These are phyloP conservation scores for Chrysosporium queenslandicum DNA, from an alignment of 2,329 filamentous ascomycete species.

Conservation along the genomic window DNA sequence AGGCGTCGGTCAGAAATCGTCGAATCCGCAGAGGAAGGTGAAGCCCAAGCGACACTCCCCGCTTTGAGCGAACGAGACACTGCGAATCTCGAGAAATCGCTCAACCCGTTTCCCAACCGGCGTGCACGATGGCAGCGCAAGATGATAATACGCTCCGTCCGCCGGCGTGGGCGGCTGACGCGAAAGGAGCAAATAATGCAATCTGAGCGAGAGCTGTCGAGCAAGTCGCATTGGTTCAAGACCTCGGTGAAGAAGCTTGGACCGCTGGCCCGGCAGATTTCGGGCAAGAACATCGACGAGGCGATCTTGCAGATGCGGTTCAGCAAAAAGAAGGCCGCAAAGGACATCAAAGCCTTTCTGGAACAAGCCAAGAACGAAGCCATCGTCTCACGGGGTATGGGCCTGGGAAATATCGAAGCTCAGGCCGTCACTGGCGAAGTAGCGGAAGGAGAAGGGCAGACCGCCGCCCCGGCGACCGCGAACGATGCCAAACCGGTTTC, in stretches of 20 bases:
- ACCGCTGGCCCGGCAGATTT: slow-evolving; percentile 75
- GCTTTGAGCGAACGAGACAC: slow-evolving; percentile 35
- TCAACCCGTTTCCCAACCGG: slow-evolving; percentile 65
- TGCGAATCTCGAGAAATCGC: slow-evolving; percentile 49
- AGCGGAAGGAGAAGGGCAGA: slow-evolving; percentile 11
- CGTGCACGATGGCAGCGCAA: slow-evolving; percentile 70
- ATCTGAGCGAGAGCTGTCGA: slow-evolving; percentile 49
- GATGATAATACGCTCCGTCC: slow-evolving; percentile 69
- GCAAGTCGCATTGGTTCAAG: slow-evolving; percentile 62
- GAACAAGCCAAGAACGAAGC: slow-evolving; percentile 74
- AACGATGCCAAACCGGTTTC: slow-evolving; percentile 4
- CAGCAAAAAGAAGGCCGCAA: slow-evolving; percentile 83
- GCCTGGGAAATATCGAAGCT: slow-evolving; percentile 42
- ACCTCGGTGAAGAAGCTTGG: slow-evolving; percentile 89
- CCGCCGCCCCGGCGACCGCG: neutral
- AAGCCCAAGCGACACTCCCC: slow-evolving; percentile 11
- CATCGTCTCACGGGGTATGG: slow-evolving; percentile 74
- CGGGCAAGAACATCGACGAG: slow-evolving; percentile 86
- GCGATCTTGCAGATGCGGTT: slow-evolving; percentile 92
- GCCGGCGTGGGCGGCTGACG: slow-evolving; percentile 55
- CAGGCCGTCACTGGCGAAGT: neutral
- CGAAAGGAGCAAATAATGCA: slow-evolving; percentile 58
- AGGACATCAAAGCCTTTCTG: slow-evolving; percentile 68
- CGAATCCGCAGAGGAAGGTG: slow-evolving; percentile 14
- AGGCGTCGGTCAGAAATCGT: slow-evolving; percentile 15